Conservation (phyloP, 2,329 filamentous ascomycete species). For the Pseudocercospora vitis region DNA sequence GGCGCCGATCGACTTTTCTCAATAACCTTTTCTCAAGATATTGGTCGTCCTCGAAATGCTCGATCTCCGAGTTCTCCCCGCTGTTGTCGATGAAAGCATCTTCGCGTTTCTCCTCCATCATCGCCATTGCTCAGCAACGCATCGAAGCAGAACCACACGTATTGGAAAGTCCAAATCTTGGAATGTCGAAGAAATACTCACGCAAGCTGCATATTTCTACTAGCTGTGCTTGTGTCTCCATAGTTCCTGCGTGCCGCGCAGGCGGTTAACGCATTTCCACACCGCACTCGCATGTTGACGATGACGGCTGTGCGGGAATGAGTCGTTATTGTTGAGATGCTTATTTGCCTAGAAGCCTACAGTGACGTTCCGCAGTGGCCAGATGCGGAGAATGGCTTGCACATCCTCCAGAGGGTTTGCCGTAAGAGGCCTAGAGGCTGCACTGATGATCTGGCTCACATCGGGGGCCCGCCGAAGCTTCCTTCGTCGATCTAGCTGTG, state of each 20-base stretch:
- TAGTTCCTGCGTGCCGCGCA: too few species aligned
- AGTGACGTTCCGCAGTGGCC: background rate
- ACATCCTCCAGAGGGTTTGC: background rate
- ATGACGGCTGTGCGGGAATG: background rate
- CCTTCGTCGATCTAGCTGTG: too few species aligned
- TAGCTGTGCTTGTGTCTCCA: too few species aligned
- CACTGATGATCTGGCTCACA: background rate
- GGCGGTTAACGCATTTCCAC: background rate
- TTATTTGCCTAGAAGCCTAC: background rate
- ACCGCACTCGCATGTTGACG: too few species aligned
- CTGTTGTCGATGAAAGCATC: background rate
- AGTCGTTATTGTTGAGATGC: background rate
- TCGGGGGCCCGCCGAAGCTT: background rate
- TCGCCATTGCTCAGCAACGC: background rate
- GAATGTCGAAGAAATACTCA: too few species aligned
- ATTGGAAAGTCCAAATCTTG: too few species aligned
- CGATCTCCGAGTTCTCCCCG: background rate
- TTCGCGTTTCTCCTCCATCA: background rate
- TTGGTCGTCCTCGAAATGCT: background rate
- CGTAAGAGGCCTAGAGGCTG: background rate
- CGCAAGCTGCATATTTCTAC: too few species aligned
- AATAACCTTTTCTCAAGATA: slow-evolving; percentile 42
- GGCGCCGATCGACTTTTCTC: slow-evolving; percentile 50
- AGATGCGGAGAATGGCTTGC: background rate
- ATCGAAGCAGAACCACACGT: too few species aligned